Evolutionary conservation across 1,284 basidiomycete species (phyloP).

Genomic region (Apiotrichum sp.): DNA sequence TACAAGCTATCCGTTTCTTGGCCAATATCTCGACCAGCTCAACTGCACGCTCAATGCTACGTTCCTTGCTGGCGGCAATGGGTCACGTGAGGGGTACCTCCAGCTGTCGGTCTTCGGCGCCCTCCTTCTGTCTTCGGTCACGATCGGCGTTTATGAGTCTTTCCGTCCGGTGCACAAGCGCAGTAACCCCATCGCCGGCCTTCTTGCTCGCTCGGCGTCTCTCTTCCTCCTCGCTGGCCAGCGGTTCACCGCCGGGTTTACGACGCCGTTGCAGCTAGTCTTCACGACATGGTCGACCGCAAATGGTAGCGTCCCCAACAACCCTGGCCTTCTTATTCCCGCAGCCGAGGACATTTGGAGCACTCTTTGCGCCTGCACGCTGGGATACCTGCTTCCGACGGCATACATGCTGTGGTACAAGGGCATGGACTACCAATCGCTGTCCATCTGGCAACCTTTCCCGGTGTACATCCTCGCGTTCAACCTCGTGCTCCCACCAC

Average conservation of each 20-base stretch:
- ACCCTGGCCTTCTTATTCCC: background rate
- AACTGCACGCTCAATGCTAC: slow-evolving; percentile 10
- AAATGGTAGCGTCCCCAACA: too few relatives aligned
- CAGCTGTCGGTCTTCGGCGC: slow-evolving; percentile 5
- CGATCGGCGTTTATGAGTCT: slow-evolving; percentile 6
- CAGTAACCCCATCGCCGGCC: background rate
- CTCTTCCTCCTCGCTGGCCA: slow-evolving; percentile 10
- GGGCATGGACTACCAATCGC: slow-evolving; percentile 1
- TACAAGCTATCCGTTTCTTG: background rate
- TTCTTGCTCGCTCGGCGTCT: slow-evolving; percentile 1
- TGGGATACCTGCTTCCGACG: background rate
- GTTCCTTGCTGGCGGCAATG: background rate
- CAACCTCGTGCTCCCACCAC: slow-evolving; percentile 8
- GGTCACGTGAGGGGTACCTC: background rate
- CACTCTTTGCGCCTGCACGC: background rate
- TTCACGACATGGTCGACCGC: slow-evolving; percentile 1
- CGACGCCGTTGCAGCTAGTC: slow-evolving; percentile 6
- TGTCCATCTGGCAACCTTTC: slow-evolving; percentile 18
- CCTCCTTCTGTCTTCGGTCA: slow-evolving; percentile 2
- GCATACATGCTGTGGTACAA: background rate
- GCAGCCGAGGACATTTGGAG: slow-evolving; percentile 7
- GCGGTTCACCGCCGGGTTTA: slow-evolving; percentile 7
- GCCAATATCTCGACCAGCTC: slow-evolving; percentile 3
- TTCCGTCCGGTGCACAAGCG: slow-evolving; percentile 5
- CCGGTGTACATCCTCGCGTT: slow-evolving; percentile 11